Evolutionary conservation across 352 stramenopile genomes (phyloP), one percentile per base, ranked within the genome.

Genomic region (Phytophthora agathidicida): DNA sequence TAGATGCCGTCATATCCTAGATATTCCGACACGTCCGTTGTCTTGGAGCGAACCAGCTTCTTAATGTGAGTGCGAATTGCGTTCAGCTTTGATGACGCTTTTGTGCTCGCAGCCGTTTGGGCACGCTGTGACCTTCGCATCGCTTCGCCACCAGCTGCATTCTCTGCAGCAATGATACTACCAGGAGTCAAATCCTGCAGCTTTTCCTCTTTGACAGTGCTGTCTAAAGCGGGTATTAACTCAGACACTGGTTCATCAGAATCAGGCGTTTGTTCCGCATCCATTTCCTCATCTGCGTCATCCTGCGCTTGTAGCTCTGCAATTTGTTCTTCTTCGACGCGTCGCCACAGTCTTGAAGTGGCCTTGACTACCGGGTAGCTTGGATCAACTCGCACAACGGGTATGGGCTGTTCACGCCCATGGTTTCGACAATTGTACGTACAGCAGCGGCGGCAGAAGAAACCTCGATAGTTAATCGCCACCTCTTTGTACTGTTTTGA

Each of bases 381-480:
- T 3, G 84, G 84, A 51, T 94, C 82, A 1, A 67, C 63, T 6
- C 82, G 80, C 35, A 76, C 58, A 19, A 60, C 35, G 7, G 80
- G 62, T 20, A 68, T 31, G 8, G 82, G 80, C 47, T 91, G 80
- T 7, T 79, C 54, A 35, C 74, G 60, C 13, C 82, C 83, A 56
- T 94, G 86, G 24, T 87, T 73, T 53, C 79, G 63, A 53, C 86
- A 94, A 48, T 85, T 91, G 71, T 90, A 94, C 31, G 54, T 36
- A 44, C 75, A 89, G 63, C 86, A 94, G n/a, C 74, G 79, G 6
- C 83, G 79, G 37, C 86, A 94, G 33, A 93, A 92, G 24, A 89
- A 75, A 17, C 77, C 57, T 31, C 73, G 73, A 30, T 87, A 90
- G 22, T 65, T 71, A 0, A 37, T 36, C 2, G 71, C 66, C 52